Conservation (phyloP, 768 basidiomycete genomes). For the Porphyrellus cyaneotinctus region DNA sequence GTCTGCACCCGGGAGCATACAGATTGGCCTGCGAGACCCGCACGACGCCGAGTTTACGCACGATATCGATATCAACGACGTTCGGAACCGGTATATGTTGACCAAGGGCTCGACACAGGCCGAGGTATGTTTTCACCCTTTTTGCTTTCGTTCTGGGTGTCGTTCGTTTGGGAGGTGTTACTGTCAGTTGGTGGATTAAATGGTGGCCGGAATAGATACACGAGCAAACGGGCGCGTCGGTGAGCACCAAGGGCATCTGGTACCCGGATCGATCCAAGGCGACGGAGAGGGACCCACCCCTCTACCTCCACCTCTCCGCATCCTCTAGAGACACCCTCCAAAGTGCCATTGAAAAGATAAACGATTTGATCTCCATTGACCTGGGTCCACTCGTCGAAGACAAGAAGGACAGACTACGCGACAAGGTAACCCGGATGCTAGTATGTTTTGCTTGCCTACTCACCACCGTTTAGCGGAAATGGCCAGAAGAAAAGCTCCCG, state of each 20-base stretch:
- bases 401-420: conserved; percentile 62
- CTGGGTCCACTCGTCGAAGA: conserved; percentile 81
- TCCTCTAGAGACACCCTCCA: conserved; percentile 61
- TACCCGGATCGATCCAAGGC: conserved; percentile 91
- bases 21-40: conserved; percentile 52
- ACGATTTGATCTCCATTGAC: conserved; percentile 69
- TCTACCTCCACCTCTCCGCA: conserved; percentile 92
- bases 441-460: conserved; percentile 1
- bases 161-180: not conserved
- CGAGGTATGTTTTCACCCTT: conserved; percentile 53
- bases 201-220: conserved; percentile 60
- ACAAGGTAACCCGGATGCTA: conserved; percentile 45
- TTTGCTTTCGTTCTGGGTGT: not conserved
- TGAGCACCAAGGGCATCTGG: conserved; percentile 93
- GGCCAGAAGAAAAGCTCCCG: conserved; percentile 95
- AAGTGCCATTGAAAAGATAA: conserved; percentile 63
- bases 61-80: conserved; percentile 96
- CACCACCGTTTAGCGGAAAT: conserved; percentile 65
- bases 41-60: conserved; percentile 80
- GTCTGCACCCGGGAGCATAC: conserved; percentile 35
- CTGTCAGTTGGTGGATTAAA: conserved; percentile 1
- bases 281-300: conserved; percentile 86
- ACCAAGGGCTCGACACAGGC: conserved; percentile 91
- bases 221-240: conserved; percentile 87
- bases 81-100: conserved; percentile 89